A percentile compares a stretch with the other conserved stretches of the same genome.
phyloP scores from a whole-genome alignment of 139 green algal species.

The Asterochloris sp. region DNA sequence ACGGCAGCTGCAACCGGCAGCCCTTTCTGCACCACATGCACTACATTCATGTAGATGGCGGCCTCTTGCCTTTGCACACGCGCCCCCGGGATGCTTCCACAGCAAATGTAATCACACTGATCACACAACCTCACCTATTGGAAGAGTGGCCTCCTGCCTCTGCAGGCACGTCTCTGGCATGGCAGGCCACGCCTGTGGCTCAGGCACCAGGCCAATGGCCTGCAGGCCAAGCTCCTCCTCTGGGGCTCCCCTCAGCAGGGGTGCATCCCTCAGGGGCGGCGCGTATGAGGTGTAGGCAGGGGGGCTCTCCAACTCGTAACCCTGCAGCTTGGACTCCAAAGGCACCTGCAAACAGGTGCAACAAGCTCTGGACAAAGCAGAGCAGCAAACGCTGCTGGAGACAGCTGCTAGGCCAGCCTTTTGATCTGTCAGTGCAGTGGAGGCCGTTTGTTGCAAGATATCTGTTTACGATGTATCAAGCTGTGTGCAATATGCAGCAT shows the following conservation, averaged over 20 bases:
- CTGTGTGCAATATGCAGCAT: too few species aligned
- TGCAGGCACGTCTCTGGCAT: constrained; percentile 7
- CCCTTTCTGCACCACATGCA: not conserved
- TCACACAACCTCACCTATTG: not conserved
- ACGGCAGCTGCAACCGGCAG: not conserved
- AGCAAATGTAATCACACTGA: not conserved
- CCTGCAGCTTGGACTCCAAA: constrained; percentile 52
- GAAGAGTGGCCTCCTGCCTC: not conserved
- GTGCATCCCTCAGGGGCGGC: constrained; percentile 47
- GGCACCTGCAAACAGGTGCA: constrained; percentile 30
- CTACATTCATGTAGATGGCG: not conserved
- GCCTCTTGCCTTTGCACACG: not conserved
- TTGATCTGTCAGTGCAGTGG: too few species aligned
- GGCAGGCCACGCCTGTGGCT: not conserved
- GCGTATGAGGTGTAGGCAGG: constrained; percentile 50
- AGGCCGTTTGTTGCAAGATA: too few species aligned
- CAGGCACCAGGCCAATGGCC: constrained; percentile 3
- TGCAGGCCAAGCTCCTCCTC: constrained; percentile 26
- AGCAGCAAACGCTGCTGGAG: too few species aligned
- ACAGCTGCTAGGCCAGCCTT: too few species aligned
- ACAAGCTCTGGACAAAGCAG: not conserved
- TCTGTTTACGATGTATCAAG: too few species aligned
- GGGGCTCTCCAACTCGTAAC: constrained; percentile 44
- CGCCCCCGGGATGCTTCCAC: too few species aligned
- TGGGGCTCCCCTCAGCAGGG: constrained; percentile 37